Conservation (phyloP, 2,329 filamentous ascomycete genomes). For the Pseudogymnoascus sp. region DNA sequence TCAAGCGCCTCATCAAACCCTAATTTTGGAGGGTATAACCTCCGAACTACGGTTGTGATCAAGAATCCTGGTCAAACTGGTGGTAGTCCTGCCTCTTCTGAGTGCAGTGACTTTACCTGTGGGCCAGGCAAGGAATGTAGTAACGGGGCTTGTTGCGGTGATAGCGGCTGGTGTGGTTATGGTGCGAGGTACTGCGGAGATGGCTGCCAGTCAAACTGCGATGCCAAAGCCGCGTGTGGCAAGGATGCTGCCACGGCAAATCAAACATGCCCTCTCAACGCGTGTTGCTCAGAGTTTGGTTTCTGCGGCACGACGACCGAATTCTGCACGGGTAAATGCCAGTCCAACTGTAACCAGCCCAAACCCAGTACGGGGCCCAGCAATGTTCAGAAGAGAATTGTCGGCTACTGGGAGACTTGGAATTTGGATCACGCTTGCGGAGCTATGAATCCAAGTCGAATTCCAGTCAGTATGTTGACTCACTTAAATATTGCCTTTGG, state of each 20-base stretch:
- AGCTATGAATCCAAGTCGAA: neutral
- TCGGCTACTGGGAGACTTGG: neutral
- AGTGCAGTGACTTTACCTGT: slow-evolving; percentile 6
- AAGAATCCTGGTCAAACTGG: neutral
- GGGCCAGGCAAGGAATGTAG: slow-evolving; percentile 17
- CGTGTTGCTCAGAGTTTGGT: slow-evolving; percentile 16
- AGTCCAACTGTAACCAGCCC: neutral
- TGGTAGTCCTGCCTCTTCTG: neutral
- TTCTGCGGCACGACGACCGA: slow-evolving; percentile 2
- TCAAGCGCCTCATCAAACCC: neutral
- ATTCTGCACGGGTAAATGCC: neutral
- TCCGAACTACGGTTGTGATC: neutral
- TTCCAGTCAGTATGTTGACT: neutral
- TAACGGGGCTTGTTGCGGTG: slow-evolving; percentile 22
- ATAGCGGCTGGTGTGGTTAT: slow-evolving; percentile 20
- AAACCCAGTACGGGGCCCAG: neutral
- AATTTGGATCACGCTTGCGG: neutral
- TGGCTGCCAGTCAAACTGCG: slow-evolving; percentile 19
- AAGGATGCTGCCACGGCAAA: slow-evolving; percentile 10
- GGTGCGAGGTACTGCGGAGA: slow-evolving; percentile 19
- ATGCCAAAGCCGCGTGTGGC: slow-evolving; percentile 16
- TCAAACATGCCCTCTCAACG: slow-evolving; percentile 14
- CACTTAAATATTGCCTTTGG: neutral
- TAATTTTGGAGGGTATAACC: neutral
- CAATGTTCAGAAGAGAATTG: neutral